Evolutionary conservation across 2,329 filamentous ascomycete species (phyloP), one percentile per base, ranked within the genome.

Genomic region (Apiospora marii): DNA sequence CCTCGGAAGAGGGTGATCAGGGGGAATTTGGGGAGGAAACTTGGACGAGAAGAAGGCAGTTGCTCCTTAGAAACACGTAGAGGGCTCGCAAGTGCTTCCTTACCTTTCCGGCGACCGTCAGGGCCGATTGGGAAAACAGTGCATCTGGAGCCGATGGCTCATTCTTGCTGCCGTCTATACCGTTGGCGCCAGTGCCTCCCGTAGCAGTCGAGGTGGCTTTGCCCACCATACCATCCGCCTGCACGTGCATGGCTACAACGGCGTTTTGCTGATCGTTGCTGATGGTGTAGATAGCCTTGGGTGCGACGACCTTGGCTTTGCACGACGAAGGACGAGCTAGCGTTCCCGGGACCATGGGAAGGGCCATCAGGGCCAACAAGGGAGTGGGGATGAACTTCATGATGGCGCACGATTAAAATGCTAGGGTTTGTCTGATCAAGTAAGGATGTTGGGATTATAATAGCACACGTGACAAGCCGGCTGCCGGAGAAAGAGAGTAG

Each of bases 201-300:
- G 88, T 89, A 1, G 80, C 70, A 0, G 83, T 87, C 1, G 82
- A 77, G 1, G 80, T 81, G 0, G 85, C 86, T 3, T 79, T 78
- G 0, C 81, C 83, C 0, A 91, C 80, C 22, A 80, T 84, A 0
- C 89, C 89, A 71, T 89, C 81, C 0, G 74, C 67, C 0, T 78
- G 80, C 46, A 91, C 84, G 0, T 85, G 84, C 1, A 91, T 71
- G 0, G 88, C 85, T 1, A 89, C 82, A 1, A 91, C 82, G 0
- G 83, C 78, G 70, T 90, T 89, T 13, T 76, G 74, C 0, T 83
- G 75, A 2, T 87, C 83, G 75, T 92, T 92, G 48, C 86, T 89
- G 51, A 90, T 80, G 71, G 90, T 80, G 78, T 91, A 91, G 24
- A 90, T 77, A 0, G 88, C 88, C 77, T 87, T 87, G 51, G 41